Percentiles rank a stretch among this genome's conserved stretches.
phyloP scores from a whole-genome alignment of 768 basidiomycete species.

The Rhodotorula kratochvilovae region DNA sequence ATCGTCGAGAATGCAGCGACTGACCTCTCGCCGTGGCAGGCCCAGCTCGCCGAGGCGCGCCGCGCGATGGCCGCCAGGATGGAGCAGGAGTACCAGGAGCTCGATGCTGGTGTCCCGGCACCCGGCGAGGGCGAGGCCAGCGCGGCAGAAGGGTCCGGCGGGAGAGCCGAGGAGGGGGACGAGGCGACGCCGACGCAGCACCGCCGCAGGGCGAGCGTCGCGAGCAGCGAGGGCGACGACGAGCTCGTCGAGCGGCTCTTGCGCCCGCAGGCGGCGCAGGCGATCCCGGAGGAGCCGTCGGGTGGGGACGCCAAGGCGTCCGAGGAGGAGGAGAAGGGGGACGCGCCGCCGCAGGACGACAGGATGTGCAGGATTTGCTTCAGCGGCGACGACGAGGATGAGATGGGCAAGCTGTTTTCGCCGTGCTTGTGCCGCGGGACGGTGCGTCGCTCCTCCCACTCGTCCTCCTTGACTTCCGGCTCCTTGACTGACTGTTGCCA shows the following conservation, averaged over 20 bases:
- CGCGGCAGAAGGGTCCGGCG: not conserved
- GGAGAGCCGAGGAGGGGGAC: not conserved
- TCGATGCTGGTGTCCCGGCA: not conserved
- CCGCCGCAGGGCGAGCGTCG: not conserved
- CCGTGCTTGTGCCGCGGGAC: slow-evolving; percentile 27
- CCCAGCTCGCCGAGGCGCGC: slow-evolving; percentile 2
- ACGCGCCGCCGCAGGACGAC: not conserved
- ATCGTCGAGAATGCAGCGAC: not conserved
- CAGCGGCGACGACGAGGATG: slow-evolving; percentile 17
- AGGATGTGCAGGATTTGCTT: slow-evolving; percentile 33
- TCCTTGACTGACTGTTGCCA: not conserved
- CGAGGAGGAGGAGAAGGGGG: not conserved
- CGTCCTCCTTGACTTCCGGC: not conserved
- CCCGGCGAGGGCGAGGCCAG: slow-evolving; percentile 27
- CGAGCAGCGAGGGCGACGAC: slow-evolving; percentile 18
- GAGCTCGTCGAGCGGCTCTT: not conserved
- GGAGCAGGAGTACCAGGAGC: not conserved
- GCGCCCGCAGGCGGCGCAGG: not conserved
- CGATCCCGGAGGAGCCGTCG: not conserved
- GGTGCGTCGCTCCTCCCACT: slow-evolving; percentile 1
- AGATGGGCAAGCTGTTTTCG: slow-evolving; percentile 17
- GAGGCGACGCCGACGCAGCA: not conserved
- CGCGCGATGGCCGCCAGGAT: not conserved
- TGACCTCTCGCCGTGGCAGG: slow-evolving; percentile 2
- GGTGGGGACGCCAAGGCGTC: too few relatives aligned